Base-by-base conservation (phyloP, 306 rosid species). In the Castanea mollissima region DNA sequence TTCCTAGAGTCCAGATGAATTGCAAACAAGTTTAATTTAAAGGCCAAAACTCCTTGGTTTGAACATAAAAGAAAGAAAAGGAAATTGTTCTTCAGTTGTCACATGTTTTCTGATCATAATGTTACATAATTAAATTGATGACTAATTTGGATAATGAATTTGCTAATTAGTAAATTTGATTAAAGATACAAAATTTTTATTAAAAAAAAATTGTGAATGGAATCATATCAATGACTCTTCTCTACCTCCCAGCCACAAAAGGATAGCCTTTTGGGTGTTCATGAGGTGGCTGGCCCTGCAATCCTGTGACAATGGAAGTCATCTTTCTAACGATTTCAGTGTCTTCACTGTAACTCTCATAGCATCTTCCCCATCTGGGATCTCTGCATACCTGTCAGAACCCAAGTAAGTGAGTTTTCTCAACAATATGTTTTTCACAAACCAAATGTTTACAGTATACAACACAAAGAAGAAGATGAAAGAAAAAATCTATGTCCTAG, bases 321-420 rank as follows among this genome's bases (percentile, higher is more conserved):
- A 94, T 92, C 82, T 88, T 86, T 86, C 89, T 86, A 29, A 94
- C 97, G 64, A 87, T 81, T 56, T 86, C 97, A 60, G 97, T 87
- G 80, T 91, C 92, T 89, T 94, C 97, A 73, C 95, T 88, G 81
- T 77, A 94, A 83, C 90, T 64, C 81, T 94, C 97, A 63, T 86
- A 92, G 86, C 90, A 86, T 85, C 98, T 89, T 82, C 97, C 97
- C 98, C 97, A 94, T 79, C 97, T 89, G 55, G 97, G 98, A 85
- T 94, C 97, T 90, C 81, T 92, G 80, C 88, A 81, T 58, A 94
- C 91, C 98, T 94, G 90, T 55, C 70, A 75, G 49, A 79, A 74
- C 55, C 68, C 72, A 75, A 44, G 58, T 14, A 73, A 55, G 74
- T 82, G 69, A 88, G 73, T n/a, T 15, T 75, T 82, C 25, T 49